These are phyloP conservation scores for Mycena rebaudengoi DNA, from an alignment of 768 basidiomycete species.

Conservation along the genomic window DNA sequence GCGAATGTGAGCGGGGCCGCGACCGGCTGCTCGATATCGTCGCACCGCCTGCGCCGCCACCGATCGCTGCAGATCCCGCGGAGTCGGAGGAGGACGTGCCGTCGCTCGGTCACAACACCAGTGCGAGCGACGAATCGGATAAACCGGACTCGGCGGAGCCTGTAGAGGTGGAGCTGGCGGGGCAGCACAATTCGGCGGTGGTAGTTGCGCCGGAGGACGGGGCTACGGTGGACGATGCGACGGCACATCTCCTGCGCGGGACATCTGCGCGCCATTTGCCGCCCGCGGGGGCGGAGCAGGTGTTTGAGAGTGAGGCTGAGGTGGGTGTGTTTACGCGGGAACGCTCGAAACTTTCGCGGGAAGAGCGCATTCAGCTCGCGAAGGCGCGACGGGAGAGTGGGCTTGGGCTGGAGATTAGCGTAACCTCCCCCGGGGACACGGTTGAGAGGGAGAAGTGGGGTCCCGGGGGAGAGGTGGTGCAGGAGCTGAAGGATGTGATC, in stretches of 20 bases:
- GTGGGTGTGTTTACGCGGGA: slow-evolving; percentile 58
- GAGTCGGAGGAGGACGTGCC: slow-evolving; percentile 59
- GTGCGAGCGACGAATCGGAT: slow-evolving; percentile 54
- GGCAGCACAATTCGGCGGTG: slow-evolving; percentile 26
- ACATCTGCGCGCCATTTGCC: slow-evolving; percentile 65
- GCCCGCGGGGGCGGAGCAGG: slow-evolving; percentile 77
- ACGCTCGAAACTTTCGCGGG: slow-evolving; percentile 72
- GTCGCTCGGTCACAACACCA: slow-evolving; percentile 60
- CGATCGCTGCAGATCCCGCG: slow-evolving; percentile 38
- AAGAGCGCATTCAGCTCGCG: slow-evolving; percentile 73
- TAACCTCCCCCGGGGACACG: slow-evolving; percentile 25
- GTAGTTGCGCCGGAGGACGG: slow-evolving; percentile 24
- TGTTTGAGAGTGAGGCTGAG: slow-evolving; percentile 77
- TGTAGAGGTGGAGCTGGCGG: slow-evolving; percentile 39
- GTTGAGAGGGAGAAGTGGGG: slow-evolving; percentile 63
- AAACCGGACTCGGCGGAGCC: slow-evolving; percentile 53
- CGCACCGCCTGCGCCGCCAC: slow-evolving; percentile 47
- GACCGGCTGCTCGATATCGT: slow-evolving; percentile 68
- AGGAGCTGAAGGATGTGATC: slow-evolving; percentile 87
- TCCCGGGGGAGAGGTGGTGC: slow-evolving; percentile 81
- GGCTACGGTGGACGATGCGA: slow-evolving; percentile 59
- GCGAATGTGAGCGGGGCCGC: slow-evolving; percentile 85
- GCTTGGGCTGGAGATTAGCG: slow-evolving; percentile 33
- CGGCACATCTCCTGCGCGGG: slow-evolving; percentile 60
- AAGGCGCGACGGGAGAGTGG: slow-evolving; percentile 63